Conservation (phyloP, 2,329 filamentous ascomycete genomes). For the Penicillium sp. region DNA sequence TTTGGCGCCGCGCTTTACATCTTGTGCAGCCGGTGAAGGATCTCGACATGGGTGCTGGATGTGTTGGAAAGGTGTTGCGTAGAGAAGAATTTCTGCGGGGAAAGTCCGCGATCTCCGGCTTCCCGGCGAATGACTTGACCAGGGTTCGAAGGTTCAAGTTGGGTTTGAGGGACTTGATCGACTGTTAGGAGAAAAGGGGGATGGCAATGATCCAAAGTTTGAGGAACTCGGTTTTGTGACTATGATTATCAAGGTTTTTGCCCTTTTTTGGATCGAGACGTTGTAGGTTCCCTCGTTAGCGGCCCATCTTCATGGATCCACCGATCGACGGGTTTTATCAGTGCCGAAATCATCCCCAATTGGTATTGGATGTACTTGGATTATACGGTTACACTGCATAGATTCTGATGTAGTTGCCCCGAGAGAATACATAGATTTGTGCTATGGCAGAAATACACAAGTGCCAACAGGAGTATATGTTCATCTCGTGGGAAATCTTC, state of each 20-base stretch:
- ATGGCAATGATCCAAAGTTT: neutral
- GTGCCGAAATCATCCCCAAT: neutral
- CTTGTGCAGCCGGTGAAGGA: constrained; percentile 44
- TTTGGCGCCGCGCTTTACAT: constrained; percentile 44
- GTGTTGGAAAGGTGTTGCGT: neutral
- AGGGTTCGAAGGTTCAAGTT: neutral
- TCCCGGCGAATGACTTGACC: constrained; percentile 12
- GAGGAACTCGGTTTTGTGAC: neutral
- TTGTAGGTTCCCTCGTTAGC: constrained; percentile 14
- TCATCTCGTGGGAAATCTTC: constrained; percentile 11
- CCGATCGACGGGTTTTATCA: constrained; percentile 14
- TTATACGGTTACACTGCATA: neutral
- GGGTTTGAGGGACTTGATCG: neutral
- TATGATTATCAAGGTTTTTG: neutral
- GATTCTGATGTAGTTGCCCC: constrained; percentile 1
- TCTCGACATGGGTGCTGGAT: constrained; percentile 33
- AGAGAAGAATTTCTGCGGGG: constrained; percentile 22
- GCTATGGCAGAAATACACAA: constrained; percentile 24
- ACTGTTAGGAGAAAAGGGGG: neutral
- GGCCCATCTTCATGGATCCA: constrained; percentile 21
- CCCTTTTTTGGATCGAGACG: neutral
- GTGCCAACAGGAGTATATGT: constrained; percentile 20
- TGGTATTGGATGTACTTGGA: neutral
- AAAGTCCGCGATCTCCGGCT: constrained; percentile 12
- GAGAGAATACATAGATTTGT: constrained; percentile 14